Base-by-base conservation (phyloP, 768 basidiomycete species). In the Suillus hirtellus region DNA sequence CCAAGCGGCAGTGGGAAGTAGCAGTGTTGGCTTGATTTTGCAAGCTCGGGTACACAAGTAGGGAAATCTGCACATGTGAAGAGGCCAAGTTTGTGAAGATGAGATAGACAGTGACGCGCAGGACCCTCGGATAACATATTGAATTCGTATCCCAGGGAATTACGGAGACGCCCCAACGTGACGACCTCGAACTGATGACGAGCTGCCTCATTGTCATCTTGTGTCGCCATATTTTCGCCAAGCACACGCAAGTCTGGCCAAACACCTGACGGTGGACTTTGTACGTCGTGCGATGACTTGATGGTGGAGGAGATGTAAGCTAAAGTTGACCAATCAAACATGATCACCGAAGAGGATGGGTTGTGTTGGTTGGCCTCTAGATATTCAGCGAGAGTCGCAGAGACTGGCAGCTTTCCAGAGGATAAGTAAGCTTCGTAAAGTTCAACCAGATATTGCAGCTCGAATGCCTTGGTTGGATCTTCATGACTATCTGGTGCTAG, bases 251-350 rank as follows among this genome's bases (percentile, higher is more conserved):
- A 76, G 53, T 83, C 80, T 10, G 78, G 73, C 0, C 81, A 76
- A n/a, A 72, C 68, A 37, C 63, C 67, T 54, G 60, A 47, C 9
- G 49, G 47, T 42, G 59, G 38, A 37, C 58, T 60, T 6, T 46
- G 64, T 59, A 50, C 62, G 40, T 60, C 63, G 34, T 65, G 60
- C 7, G 74, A 67, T 11, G 77, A 63, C 73, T 87, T 89, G 69
- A 89, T 72, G 38, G 83, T 75, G 31, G 88, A 83, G 11, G 84
- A 77, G 15, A 90, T 77, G 70, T 88, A 92, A 46, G 83, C 77
- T 43, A 93, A 77, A 63, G 81, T 83, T 2, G 86, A 80, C 85
- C 87, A 89, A 63, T 89, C 84, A 74, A 89, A 93, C 73, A 90
- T 78, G 40, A 90, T 76, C 17, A 79, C 78, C 56, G 82, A 77